These are phyloP conservation scores for Sporothrix euskadiensis DNA, from an alignment of 2,329 filamentous ascomycete species.

Conservation along the genomic window DNA sequence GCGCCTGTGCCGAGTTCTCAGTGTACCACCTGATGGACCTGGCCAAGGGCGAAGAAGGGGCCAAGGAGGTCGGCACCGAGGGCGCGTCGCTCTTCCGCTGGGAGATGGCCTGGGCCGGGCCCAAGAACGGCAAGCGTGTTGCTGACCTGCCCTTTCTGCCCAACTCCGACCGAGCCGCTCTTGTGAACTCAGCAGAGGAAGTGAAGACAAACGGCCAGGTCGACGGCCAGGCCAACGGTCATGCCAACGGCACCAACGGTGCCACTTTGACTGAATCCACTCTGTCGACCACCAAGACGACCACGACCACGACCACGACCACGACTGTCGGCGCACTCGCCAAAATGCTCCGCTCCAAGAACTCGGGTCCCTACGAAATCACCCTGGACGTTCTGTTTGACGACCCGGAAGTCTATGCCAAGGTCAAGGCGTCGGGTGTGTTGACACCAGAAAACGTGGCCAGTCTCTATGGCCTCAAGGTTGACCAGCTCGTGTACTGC, in stretches of 20 bases:
- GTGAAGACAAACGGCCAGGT: neutral
- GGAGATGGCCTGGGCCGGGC: conserved; percentile 20
- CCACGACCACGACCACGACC: neutral
- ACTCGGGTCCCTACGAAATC: conserved; percentile 53
- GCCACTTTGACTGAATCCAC: neutral
- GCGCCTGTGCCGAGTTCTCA: conserved; percentile 42
- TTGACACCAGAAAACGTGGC: neutral
- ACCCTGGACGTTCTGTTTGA: conserved; percentile 26
- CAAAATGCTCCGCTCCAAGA: conserved; percentile 51
- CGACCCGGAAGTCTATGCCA: conserved; percentile 6
- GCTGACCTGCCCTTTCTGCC: conserved; percentile 13
- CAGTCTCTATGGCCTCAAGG: conserved; percentile 16
- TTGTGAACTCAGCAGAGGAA: neutral
- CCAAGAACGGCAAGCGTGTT: neutral
- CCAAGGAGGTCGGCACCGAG: neutral
- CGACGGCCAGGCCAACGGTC: conserved; percentile 29
- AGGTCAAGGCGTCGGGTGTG: conserved; percentile 15
- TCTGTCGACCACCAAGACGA: conserved; percentile 27
- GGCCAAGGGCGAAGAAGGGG: conserved; percentile 29
- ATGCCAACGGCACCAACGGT: conserved; percentile 17
- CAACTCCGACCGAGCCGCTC: neutral
- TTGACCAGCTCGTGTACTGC: conserved; percentile 22
- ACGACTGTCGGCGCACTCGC: conserved; percentile 36
- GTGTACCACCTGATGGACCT: conserved; percentile 53
- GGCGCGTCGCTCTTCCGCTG: neutral